Evolutionary conservation across 176 grass and related monocot species (phyloP), one percentile per base, ranked within the genome.

Genomic region (Oryza australiensis): DNA sequence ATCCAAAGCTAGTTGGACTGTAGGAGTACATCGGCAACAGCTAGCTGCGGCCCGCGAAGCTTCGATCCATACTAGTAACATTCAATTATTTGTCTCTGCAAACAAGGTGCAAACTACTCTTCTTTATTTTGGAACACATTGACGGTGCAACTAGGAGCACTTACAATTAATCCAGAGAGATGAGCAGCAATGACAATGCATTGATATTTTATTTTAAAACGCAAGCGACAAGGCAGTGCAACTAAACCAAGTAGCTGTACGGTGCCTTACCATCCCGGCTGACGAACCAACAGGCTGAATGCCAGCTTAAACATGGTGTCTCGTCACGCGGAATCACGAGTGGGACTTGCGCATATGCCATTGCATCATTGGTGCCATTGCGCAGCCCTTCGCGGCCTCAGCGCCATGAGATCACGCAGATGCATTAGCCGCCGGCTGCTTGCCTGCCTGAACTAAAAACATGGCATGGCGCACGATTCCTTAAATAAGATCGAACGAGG

Each of bases 281-380:
- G 48, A 51, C 48, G 48, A 51, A 51, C 15, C 24, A 73, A 46
- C 70, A 16, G 73, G 57, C 6, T 14, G 82, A 24, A 77, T 62
- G 82, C 64, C 64, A 84, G 73, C 20, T 70, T 20, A 8, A n/a
- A 62, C 48, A 70, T 42, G 64, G 64, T 77, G 64, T 77, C 35
- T 24, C 82, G 28, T 62, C 82, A 45, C 65, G 65, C 77, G 82
- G 65, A 26, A 48, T 16, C 73, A 70, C 73, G 49, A 70, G 65
- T n/a, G 46, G 64, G 7, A 59, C 4, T 12, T 70, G 41, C 15
- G 41, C 27, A 1, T 63, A 35, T 78, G 26, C 83, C 20, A 16
- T 68, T 26, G 9, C 65, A 63, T 63, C 35, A 78, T 78, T 85
- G 51, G 75, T 34, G 20, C 38, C 62, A 11, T 13, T 41, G 22